Evolutionary conservation across 2,329 filamentous ascomycete species (phyloP).

Genomic region (Fusarium metavorans): DNA sequence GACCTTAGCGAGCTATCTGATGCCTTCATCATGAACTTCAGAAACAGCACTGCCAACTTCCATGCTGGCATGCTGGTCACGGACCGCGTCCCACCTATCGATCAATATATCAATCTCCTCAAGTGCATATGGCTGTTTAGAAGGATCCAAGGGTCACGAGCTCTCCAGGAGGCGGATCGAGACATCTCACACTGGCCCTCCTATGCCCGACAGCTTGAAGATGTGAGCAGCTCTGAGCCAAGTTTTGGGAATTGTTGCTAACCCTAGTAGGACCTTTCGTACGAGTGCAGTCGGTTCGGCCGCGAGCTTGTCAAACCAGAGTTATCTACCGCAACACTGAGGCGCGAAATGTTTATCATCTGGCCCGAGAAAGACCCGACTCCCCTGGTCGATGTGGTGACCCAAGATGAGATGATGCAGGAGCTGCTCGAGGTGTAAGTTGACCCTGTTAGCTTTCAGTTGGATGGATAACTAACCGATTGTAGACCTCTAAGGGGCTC

Average conservation of each 20-base stretch:
- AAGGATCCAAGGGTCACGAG: constrained; percentile 31
- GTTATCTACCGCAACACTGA: constrained; percentile 26
- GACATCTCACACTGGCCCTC: constrained; percentile 52
- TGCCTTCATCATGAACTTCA: constrained; percentile 48
- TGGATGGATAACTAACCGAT: constrained; percentile 6
- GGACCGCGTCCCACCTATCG: constrained; percentile 37
- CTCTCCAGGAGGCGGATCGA: constrained; percentile 14
- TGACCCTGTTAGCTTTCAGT: too few species aligned
- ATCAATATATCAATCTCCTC: constrained; percentile 49
- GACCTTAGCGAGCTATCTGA: constrained; percentile 47
- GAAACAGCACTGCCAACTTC: constrained; percentile 43
- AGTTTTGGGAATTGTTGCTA: not conserved
- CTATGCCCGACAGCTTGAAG: constrained; percentile 48
- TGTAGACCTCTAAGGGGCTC: constrained; percentile 35
- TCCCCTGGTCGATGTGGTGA: constrained; percentile 48
- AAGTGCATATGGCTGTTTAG: constrained; percentile 50
- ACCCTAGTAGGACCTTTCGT: constrained; percentile 43
- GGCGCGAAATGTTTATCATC: constrained; percentile 44
- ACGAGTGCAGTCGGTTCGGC: constrained; percentile 43
- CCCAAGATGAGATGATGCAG: constrained; percentile 50
- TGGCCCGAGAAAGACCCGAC: constrained; percentile 47
- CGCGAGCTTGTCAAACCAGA: constrained; percentile 44
- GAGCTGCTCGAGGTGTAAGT: constrained; percentile 46
- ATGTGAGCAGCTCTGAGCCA: constrained; percentile 35
- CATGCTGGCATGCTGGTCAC: constrained; percentile 43